Base-by-base conservation (phyloP, 2,329 filamentous ascomycete species). In the Phialophora tarda region DNA sequence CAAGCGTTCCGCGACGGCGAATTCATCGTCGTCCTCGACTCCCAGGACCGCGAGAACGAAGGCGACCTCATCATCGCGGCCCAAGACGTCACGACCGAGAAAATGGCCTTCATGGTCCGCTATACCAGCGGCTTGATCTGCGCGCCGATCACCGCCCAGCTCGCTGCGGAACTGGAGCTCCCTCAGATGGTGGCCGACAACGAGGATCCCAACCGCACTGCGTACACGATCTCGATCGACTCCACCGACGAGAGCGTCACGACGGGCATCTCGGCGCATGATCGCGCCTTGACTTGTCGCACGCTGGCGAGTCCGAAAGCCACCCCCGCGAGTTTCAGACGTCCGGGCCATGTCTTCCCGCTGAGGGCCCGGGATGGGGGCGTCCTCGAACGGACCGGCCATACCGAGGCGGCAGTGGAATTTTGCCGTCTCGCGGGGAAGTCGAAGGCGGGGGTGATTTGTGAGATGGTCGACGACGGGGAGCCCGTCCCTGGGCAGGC, bases 11-110 rank as follows among this genome's bases (percentile, higher is more conserved):
- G 71, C 69, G 68, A 51, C 79, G 93, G 92, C 79, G 89, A 98
- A 77, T 98, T 98, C 85, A 90, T 99, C 77, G 88, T 99, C 69
- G 94, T 97, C 44, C 91, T 99, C 75, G 95, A 99, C 83, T 91
- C 92, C 73, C 88, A 92, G 71, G 87, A 89, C 69, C 93, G 95
- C 79, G 95, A 99, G 80, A 99, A 99, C 79, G 95, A 99, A 85
- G 95, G 93, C 79, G 95, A 99, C 82, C 87, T 99, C 57, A 97
- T 98, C 79, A 96, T 98, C 76, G 92, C 95, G 72, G 94, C 93
- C 69, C 83, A 92, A 72, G 86, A 90, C 74, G 82, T 97, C 71
- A 97, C 94, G 8, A 85, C 93, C 26, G 86, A 91, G 71, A 94
- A 98, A 81, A 96, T 96, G 89, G 92, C 93, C 74, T 99, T 97